Base-by-base conservation (phyloP, 768 basidiomycete species). In the Hydnomerulius pinastri region DNA sequence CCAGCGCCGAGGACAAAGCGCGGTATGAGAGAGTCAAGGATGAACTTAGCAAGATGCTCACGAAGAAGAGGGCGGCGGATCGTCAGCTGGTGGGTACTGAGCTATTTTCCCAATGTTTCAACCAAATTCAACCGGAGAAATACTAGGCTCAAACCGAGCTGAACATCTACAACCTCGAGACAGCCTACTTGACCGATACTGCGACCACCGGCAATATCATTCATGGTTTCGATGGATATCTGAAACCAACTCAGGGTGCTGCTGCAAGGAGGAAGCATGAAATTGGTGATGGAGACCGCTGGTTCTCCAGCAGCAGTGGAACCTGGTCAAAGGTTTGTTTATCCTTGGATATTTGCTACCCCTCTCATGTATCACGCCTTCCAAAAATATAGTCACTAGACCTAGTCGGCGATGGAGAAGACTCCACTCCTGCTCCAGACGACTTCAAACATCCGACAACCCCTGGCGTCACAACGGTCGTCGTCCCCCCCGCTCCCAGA, bases 151-250 rank as follows among this genome's bases (percentile, higher is more conserved):
- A 85, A 58, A 75, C 88, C 50, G 91, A 93, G 70, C 73, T 82
- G 24, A 82, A 88, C 59, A 87, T 93, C 57, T 88, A 88, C 70
- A 84, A 81, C 53, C 75, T 89, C 23, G 91, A 93, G 66, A 81
- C 80, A 8, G 70, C 77, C 4, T 93, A 92, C 67, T 73, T 93
- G 29, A 80, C 82, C 6, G 91, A 93, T 45, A 92, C 91, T 1
- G 81, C 85, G 1, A 85, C 82, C 58, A 89, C 90, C 15, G 91
- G 91, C 25, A 92, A 93, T 58, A 92, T 93, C 46, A 86, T 93
- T 30, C 86, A 86, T 59, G 91, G 91, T 4, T 92, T 92, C 56
- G 91, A 92, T 47, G 83, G 85, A 35, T 93, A 92, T 63, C 79
- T 92, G 50, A 93, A 92, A 69, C 86, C 85, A 51, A 79, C 78